Evolutionary conservation across 1,284 basidiomycete species (phyloP).

Genomic region (Trametes pubescens): DNA sequence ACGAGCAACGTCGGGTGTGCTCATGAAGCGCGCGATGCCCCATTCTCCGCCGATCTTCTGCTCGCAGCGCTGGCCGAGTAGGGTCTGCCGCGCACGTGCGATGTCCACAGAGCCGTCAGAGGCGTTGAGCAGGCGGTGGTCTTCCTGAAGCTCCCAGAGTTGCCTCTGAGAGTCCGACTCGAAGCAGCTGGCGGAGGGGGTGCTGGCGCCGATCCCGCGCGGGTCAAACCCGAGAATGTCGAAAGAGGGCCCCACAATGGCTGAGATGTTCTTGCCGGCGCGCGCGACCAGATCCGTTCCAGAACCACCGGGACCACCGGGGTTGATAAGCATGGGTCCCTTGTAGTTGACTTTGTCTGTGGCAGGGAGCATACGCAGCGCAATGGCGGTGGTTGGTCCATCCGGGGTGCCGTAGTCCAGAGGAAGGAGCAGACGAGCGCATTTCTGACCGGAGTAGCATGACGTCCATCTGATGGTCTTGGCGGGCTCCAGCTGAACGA

Average conservation of each 20-base stretch:
- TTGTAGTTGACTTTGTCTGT: constrained; percentile 44
- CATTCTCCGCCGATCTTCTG: constrained; percentile 33
- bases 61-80: constrained; percentile 27
- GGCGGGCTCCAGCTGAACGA: constrained; percentile 27
- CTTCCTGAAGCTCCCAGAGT: constrained; percentile 29
- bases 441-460: constrained; percentile 36
- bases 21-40: constrained; percentile 48
- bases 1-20: constrained; percentile 54
- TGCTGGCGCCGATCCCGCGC: constrained; percentile 34
- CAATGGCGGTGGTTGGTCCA: constrained; percentile 45
- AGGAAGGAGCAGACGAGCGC: constrained; percentile 42
- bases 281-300: constrained; percentile 47
- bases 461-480: constrained; percentile 32
- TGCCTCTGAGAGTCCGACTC: constrained; percentile 32
- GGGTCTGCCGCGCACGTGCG: constrained; percentile 28
- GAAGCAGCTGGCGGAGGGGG: constrained; percentile 35
- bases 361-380: constrained; percentile 44
- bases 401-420: constrained; percentile 47
- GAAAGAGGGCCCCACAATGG: constrained; percentile 52
- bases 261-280: constrained; percentile 42
- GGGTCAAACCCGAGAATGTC: constrained; percentile 63
- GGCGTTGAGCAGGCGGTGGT: constrained; percentile 21
- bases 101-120: constrained; percentile 51
- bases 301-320: constrained; percentile 60
- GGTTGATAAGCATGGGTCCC: constrained; percentile 59